These are phyloP conservation scores for Trichophaea hybrida DNA, from an alignment of 2,329 filamentous ascomycete genomes.

Conservation along the genomic window DNA sequence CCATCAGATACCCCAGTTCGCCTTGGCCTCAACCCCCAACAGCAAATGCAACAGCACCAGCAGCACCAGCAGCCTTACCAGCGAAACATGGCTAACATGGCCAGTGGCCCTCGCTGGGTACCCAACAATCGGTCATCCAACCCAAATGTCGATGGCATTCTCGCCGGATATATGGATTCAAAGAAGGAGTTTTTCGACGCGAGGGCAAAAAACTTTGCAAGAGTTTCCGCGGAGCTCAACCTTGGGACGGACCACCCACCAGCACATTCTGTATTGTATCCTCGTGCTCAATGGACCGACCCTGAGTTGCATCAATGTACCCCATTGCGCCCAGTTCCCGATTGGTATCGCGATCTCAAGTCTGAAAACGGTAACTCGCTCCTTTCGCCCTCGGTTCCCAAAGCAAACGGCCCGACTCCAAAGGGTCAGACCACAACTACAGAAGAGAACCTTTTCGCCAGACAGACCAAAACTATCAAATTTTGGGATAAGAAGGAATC, in stretches of 20 bases:
- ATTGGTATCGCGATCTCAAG: background rate
- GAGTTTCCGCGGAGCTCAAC: background rate
- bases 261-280: background rate
- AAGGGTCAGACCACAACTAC: too few relatives aligned
- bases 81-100: background rate
- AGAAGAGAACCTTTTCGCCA: too few relatives aligned
- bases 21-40: background rate
- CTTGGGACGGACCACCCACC: background rate
- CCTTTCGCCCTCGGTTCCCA: too few relatives aligned
- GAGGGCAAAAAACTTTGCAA: background rate
- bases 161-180: background rate
- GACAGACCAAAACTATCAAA: too few relatives aligned
- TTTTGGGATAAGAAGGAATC: too few relatives aligned
- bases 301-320: background rate
- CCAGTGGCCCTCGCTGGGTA: background rate
- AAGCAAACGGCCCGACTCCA: too few relatives aligned
- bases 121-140: background rate
- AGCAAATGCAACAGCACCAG: background rate
- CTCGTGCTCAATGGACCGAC: background rate
- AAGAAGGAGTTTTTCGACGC: background rate
- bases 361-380: too few relatives aligned
- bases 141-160: too few relatives aligned
- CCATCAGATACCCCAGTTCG: too few relatives aligned
- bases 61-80: background rate
- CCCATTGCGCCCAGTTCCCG: background rate